These are phyloP conservation scores for Chalciporus chontae DNA, from an alignment of 768 basidiomycete genomes.

Conservation along the genomic window DNA sequence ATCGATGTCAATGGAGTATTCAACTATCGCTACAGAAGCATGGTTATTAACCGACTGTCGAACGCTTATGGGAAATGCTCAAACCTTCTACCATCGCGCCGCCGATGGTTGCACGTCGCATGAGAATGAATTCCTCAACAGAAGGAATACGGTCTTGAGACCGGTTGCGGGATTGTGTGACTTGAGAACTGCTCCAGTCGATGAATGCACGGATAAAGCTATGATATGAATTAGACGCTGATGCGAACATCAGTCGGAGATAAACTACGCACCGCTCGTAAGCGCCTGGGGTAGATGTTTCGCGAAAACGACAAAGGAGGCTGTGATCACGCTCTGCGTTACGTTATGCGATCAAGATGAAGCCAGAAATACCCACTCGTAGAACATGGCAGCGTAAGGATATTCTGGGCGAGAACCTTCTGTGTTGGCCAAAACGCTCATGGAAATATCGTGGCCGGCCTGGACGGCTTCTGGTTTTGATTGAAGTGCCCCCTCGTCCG, in stretches of 20 bases:
- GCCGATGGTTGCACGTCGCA: conserved; percentile 36
- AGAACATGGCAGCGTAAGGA: conserved; percentile 37
- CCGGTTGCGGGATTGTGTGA: conserved; percentile 33
- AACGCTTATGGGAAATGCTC: background rate
- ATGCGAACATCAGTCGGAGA: background rate
- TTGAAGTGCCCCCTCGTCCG: conserved; percentile 35
- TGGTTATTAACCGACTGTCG: background rate
- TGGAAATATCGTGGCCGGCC: conserved; percentile 33
- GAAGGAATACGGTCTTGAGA: conserved; percentile 35
- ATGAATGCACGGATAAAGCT: conserved; percentile 36
- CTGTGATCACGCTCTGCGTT: conserved; percentile 14
- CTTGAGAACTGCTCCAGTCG: conserved; percentile 34
- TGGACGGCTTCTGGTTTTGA: conserved; percentile 34
- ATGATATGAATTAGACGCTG: conserved; percentile 1
- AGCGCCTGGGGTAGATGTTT: conserved; percentile 35
- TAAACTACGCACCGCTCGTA: conserved; percentile 28
- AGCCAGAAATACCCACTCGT: conserved; percentile 29
- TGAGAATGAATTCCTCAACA: conserved; percentile 36
- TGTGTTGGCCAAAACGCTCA: conserved; percentile 26
- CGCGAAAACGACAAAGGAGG: conserved; percentile 32
- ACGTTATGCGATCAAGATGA: conserved; percentile 9
- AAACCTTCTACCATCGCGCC: conserved; percentile 38
- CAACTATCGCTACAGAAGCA: conserved; percentile 29
- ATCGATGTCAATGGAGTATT: conserved; percentile 36
- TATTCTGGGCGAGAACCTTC: conserved; percentile 28